Base-by-base conservation (phyloP, 345 rosid species). In the Linum usitatissimum region DNA sequence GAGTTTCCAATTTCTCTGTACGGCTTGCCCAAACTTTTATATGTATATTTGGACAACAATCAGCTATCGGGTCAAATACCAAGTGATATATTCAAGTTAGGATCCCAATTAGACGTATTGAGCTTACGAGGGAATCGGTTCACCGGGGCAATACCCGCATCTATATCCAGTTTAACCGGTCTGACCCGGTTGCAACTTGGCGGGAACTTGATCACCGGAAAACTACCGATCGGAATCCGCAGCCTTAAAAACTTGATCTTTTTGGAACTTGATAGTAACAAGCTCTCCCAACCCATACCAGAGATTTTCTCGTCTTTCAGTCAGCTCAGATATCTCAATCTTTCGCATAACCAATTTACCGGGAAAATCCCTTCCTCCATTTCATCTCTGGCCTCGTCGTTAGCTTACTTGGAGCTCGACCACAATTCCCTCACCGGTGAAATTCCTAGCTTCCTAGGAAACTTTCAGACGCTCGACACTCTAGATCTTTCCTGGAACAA, bases 41-140 rank as follows among this genome's bases (percentile, higher is more conserved):
- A 0, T 62, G 65, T 90, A 3, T 85, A 85, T 78, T 71, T 90
- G 3, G 88, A 84, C 38, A 74, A 85, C 70, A 85, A 72, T 79
- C 71, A 59, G 67, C 84, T 87, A 59, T 82, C 86, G 31, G 97
- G 97, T 71, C 82, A 58, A 18, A 30, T 81, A 23, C 90, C 95
- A 3, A 49, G 20, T 0, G 66, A 67, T 23, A 68, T 85, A 51
- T 88, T 90, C 49, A 54, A 60, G 63, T 21, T 87, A 42, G 49
- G 49, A 42, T 66, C 67, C 45, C 83, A 74, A 6, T 60, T 90
- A 0, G 66, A 55, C 4, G 84, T 70, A 0, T 67, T 85, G 3
- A 78, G 87, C 73, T 59, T 87, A 0, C 58, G 48, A 0, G 90
- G 97, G 13, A 90, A 87, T 60, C 81, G 66, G 48, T 81, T 90